Evolutionary conservation across 768 basidiomycete genomes (phyloP).

Genomic region (Clitopilus passeckerianus): DNA sequence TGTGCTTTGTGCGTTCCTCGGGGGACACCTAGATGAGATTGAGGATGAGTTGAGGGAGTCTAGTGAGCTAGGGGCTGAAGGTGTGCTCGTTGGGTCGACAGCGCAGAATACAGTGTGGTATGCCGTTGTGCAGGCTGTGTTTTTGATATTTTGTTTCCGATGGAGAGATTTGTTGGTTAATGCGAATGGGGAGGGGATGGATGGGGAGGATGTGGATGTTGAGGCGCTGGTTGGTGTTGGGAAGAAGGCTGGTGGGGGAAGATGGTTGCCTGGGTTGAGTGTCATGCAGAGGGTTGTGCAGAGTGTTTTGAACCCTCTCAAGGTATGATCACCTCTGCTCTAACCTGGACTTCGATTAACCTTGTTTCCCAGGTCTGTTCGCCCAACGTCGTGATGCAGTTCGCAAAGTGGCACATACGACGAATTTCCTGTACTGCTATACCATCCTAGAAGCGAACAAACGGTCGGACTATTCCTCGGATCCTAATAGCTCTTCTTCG

Average conservation of each 20-base stretch:
- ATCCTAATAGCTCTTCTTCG: slow-evolving; percentile 10
- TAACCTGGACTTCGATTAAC: neutral
- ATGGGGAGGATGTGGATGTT: slow-evolving; percentile 43
- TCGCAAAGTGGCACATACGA: slow-evolving; percentile 88
- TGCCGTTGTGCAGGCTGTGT: slow-evolving; percentile 86
- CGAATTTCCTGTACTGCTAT: slow-evolving; percentile 92
- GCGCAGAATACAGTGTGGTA: slow-evolving; percentile 78
- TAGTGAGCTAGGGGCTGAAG: slow-evolving; percentile 15
- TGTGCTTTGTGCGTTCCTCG: slow-evolving; percentile 85
- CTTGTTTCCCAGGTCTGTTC: slow-evolving; percentile 67
- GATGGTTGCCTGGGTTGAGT: slow-evolving; percentile 83
- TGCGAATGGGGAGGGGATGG: slow-evolving; percentile 12
- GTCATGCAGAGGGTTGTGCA: slow-evolving; percentile 76
- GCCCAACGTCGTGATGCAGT: slow-evolving; percentile 84
- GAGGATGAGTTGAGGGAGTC: slow-evolving; percentile 39
- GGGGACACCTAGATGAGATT: slow-evolving; percentile 69
- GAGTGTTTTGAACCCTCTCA: slow-evolving; percentile 85
- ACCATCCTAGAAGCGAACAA: slow-evolving; percentile 88
- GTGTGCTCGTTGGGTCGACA: slow-evolving; percentile 18
- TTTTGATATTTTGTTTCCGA: slow-evolving; percentile 96
- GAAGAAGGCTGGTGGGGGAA: slow-evolving; percentile 31
- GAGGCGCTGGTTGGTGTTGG: slow-evolving; percentile 24
- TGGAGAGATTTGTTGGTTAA: slow-evolving; percentile 83
- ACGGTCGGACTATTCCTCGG: slow-evolving; percentile 48
- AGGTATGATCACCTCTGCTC: slow-evolving; percentile 41